Evolutionary conservation across 495 filamentous ascomycete genomes (phyloP).

Genomic region (Penicillium nucicola): DNA sequence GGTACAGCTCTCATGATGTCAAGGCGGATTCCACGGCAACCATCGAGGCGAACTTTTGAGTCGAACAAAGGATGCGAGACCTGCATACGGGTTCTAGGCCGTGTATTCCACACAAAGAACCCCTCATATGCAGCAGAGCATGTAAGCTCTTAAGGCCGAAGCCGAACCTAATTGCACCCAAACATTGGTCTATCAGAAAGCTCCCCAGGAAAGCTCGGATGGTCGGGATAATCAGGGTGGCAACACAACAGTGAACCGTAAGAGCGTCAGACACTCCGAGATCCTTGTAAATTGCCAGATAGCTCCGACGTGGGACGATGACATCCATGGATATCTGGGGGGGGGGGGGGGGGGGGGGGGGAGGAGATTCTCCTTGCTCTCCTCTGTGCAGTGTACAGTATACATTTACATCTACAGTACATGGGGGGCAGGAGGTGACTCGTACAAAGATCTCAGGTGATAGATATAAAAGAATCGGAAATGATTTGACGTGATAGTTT

Average conservation of each 20-base stretch:
- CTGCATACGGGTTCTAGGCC: not conserved
- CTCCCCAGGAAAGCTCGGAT: slow-evolving; percentile 11
- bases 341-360: too few relatives aligned
- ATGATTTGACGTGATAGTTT: not conserved
- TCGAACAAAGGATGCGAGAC: not conserved
- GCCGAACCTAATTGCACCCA: not conserved
- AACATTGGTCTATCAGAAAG: not conserved
- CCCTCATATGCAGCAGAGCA: slow-evolving; percentile 1
- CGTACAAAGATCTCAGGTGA: slow-evolving; percentile 3
- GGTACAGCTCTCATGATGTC: not conserved
- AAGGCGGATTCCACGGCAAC: slow-evolving; percentile 3
- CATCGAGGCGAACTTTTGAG: slow-evolving; percentile 2
- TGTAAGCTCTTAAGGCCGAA: not conserved
- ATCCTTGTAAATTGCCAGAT: not conserved
- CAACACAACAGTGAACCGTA: not conserved
- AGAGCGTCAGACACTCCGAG: slow-evolving; percentile 11
- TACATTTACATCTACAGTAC: too few relatives aligned
- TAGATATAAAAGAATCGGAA: not conserved
- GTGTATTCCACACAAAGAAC: slow-evolving; percentile 6
- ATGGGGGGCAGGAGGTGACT: slow-evolving; percentile 4
- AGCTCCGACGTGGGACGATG: slow-evolving; percentile 23
- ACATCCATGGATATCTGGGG: too few relatives aligned
- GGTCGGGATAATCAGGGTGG: slow-evolving; percentile 18
- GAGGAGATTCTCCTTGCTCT: slow-evolving; percentile 23
- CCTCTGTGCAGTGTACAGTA: not conserved